These are phyloP conservation scores for Nicotiana attenuata DNA, from an alignment of 257 asterid species.

Conservation along the genomic window DNA sequence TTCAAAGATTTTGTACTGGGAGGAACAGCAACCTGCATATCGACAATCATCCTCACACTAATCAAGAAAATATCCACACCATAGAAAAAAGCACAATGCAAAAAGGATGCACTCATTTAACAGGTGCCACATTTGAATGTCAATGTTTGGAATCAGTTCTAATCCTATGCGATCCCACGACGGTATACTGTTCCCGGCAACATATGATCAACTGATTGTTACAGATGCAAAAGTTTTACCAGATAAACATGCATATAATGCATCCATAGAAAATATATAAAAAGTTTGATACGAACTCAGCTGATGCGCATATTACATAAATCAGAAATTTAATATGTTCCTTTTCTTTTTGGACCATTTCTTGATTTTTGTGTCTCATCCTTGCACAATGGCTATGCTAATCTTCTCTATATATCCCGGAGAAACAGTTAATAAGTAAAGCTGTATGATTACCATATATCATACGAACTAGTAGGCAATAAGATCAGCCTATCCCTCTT, in stretches of 20 bases:
- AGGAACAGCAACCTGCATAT: slow-evolving; percentile 81
- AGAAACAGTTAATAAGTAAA: neutral
- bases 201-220: neutral
- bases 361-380: neutral
- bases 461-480: neutral
- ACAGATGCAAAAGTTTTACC: neutral
- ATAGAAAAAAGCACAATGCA: neutral
- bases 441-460: neutral
- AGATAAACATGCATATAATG: neutral
- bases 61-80: neutral
- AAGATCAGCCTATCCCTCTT: neutral
- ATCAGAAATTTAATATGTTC: neutral
- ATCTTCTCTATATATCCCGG: neutral
- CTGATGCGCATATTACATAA: neutral
- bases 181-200: neutral
- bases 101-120: neutral
- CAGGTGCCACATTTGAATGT: neutral
- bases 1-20: slow-evolving; percentile 88
- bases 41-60: neutral
- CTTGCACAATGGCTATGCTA: neutral
- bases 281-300: neutral
- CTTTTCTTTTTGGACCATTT: neutral
- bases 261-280: neutral
- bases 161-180: neutral
- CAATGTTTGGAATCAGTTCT: neutral